Percentiles rank a stretch among this genome's conserved stretches.
These are phyloP conservation scores for Odonthalia washingtoniensis DNA, from an alignment of 31 red algal species.

Conservation along the genomic window DNA sequence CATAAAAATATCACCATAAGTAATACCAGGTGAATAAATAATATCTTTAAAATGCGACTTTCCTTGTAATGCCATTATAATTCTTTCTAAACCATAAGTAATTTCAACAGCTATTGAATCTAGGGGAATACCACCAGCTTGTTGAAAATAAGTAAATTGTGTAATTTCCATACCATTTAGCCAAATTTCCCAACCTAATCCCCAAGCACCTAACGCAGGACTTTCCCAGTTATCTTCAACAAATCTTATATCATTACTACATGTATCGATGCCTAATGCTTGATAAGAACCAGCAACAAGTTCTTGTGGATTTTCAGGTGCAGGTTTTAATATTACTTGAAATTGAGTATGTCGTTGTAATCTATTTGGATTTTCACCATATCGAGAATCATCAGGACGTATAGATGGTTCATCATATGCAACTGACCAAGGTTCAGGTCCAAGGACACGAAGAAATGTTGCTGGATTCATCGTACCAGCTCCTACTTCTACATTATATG, in stretches of 20 bases:
- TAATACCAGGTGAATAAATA: conserved; percentile 66
- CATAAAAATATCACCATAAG: conserved; percentile 92
- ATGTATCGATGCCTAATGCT: conserved; percentile 92
- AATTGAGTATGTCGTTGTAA: conserved; percentile 97
- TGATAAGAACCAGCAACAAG: conserved; percentile 89
- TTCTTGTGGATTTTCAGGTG: conserved; percentile 87
- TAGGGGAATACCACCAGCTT: conserved; percentile 86
- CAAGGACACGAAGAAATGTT: conserved; percentile 95
- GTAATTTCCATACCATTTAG: conserved; percentile 98
- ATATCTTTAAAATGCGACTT: conserved; percentile 97
- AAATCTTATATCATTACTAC: conserved; percentile 91
- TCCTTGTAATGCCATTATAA: conserved; percentile 87
- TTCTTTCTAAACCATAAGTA: conserved; percentile 96
- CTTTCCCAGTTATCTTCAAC: conserved; percentile 99
- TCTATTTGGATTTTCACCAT: conserved; percentile 97
- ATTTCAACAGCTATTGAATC: conserved; percentile 92
- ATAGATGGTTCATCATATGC: conserved; percentile 98
- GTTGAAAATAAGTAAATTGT: conserved; percentile 99
- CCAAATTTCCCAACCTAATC: conserved; percentile 99
- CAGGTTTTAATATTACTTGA: conserved; percentile 98
- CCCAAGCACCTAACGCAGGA: conserved; percentile 97
- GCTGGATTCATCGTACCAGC: conserved; percentile 99
- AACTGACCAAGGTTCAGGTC: conserved; percentile 96
- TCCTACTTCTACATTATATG: conserved; percentile 94
- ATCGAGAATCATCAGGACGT: conserved; percentile 96